These are phyloP conservation scores for Nicotiana tomentosiformis DNA, from an alignment of 257 asterid species.

Conservation along the genomic window DNA sequence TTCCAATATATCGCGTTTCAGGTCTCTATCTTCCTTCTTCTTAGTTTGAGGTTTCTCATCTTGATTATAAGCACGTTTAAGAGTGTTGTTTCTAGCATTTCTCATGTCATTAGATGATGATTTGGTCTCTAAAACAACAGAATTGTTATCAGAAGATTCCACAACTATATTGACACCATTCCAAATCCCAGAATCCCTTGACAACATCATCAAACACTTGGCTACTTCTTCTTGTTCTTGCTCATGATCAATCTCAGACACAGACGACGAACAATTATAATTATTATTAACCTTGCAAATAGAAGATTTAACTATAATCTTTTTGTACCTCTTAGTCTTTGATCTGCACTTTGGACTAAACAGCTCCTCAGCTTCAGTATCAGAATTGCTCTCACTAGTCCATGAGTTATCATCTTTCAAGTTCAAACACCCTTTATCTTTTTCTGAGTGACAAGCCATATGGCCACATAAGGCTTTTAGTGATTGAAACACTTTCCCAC, in stretches of 20 bases:
- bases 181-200: slow-evolving; percentile 56
- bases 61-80: slow-evolving; percentile 7
- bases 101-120: slow-evolving; percentile 58
- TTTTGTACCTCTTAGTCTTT: slow-evolving; percentile 46
- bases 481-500: slow-evolving; percentile 89
- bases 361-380: slow-evolving; percentile 41
- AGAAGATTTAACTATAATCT: slow-evolving; percentile 35
- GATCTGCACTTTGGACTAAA: slow-evolving; percentile 30
- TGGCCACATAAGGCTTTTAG: slow-evolving; percentile 92
- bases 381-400: slow-evolving; percentile 55
- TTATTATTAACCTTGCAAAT: slow-evolving; percentile 22
- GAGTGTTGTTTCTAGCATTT: slow-evolving; percentile 21
- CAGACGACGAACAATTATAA: slow-evolving; percentile 42
- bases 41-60: slow-evolving; percentile 20
- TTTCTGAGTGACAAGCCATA: slow-evolving; percentile 95
- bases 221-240: slow-evolving; percentile 76
- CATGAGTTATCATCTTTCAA: slow-evolving; percentile 35
- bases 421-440: slow-evolving; percentile 34
- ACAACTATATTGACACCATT: slow-evolving; percentile 60
- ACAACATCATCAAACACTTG: slow-evolving; percentile 70
- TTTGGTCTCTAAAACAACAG: slow-evolving; percentile 75
- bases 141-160: slow-evolving; percentile 82
- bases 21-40: slow-evolving; percentile 28
- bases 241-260: slow-evolving; percentile 67
- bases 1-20: slow-evolving; percentile 24